A percentile compares a stretch with the other conserved stretches of the same genome.
These are phyloP conservation scores for Acer yangbiense DNA, from an alignment of 345 rosid species.

Conservation along the genomic window DNA sequence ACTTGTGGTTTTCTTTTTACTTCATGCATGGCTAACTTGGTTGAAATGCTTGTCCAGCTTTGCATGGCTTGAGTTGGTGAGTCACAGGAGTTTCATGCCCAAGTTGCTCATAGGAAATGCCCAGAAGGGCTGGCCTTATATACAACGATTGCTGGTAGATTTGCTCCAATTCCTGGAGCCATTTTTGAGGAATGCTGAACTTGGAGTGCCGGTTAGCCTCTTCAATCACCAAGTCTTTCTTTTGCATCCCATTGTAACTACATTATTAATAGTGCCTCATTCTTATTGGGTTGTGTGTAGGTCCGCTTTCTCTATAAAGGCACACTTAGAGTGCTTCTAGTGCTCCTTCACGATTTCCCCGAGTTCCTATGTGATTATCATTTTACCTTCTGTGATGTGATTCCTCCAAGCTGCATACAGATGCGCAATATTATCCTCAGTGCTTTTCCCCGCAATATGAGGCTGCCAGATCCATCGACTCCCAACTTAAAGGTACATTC, in stretches of 20 bases:
- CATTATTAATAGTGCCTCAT: conserved; percentile 8
- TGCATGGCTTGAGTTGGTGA: conserved; percentile 96
- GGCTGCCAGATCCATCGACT: conserved; percentile 98
- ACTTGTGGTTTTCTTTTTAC: neutral
- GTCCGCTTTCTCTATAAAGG: conserved; percentile 87
- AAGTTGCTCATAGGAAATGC: conserved; percentile 79
- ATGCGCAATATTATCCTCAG: conserved; percentile 96
- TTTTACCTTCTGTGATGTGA: conserved; percentile 95
- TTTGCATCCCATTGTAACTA: neutral
- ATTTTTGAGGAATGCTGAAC: conserved; percentile 88
- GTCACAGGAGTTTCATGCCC: conserved; percentile 98
- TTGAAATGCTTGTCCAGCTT: conserved; percentile 55
- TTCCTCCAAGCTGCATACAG: conserved; percentile 98
- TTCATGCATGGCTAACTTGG: conserved; percentile 8
- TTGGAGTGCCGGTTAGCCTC: conserved; percentile 70
- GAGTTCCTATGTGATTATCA: conserved; percentile 98
- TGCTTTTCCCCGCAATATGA: conserved; percentile 94
- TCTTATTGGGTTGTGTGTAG: conserved; percentile 37
- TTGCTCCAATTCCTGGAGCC: conserved; percentile 97
- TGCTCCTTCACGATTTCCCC: conserved; percentile 96
- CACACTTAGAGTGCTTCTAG: conserved; percentile 88
- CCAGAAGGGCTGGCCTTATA: conserved; percentile 95
- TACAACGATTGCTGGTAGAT: conserved; percentile 87
- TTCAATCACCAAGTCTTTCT: conserved; percentile 4
- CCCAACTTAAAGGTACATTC: conserved; percentile 69